Evolutionary conservation across 2,329 filamentous ascomycete genomes (phyloP).

Genomic region (Fusarium redolens): DNA sequence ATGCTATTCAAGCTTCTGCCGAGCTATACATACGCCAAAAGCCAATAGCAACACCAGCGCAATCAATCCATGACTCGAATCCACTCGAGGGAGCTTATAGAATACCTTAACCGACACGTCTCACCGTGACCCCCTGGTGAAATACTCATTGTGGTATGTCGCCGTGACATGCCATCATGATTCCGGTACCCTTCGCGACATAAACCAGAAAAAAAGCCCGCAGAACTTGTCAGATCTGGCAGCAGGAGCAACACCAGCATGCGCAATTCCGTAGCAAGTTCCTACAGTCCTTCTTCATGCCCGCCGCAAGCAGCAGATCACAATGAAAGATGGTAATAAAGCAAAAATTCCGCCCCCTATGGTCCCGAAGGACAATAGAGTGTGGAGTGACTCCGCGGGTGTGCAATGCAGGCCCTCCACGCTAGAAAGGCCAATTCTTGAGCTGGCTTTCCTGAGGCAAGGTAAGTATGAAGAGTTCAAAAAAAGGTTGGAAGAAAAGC

Average conservation of each 20-base stretch:
- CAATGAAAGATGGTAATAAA: constrained; percentile 59
- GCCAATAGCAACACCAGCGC: constrained; percentile 33
- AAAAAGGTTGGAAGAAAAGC: constrained; percentile 26
- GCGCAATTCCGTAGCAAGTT: neutral
- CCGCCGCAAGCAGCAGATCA: constrained; percentile 51
- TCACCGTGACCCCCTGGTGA: constrained; percentile 8
- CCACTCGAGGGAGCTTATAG: neutral
- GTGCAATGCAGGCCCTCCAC: constrained; percentile 66
- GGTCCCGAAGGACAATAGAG: constrained; percentile 67
- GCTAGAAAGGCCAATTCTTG: constrained; percentile 58
- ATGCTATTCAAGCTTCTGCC: constrained; percentile 27
- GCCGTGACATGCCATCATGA: neutral
- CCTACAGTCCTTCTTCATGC: constrained; percentile 55
- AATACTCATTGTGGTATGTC: neutral
- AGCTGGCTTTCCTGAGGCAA: constrained; percentile 59
- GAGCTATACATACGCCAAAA: neutral
- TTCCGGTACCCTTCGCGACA: neutral
- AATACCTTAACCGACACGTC: constrained; percentile 10
- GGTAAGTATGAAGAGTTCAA: constrained; percentile 64
- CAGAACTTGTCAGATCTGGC: neutral
- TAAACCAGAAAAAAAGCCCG: too few species aligned
- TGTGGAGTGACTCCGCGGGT: constrained; percentile 59
- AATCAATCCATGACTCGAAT: constrained; percentile 7
- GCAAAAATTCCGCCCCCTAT: constrained; percentile 66
- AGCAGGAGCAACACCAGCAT: neutral